Evolutionary conservation across 305 asterid species (phyloP), one percentile per base, ranked within the genome.

Genomic region (Petunia hybrid): DNA sequence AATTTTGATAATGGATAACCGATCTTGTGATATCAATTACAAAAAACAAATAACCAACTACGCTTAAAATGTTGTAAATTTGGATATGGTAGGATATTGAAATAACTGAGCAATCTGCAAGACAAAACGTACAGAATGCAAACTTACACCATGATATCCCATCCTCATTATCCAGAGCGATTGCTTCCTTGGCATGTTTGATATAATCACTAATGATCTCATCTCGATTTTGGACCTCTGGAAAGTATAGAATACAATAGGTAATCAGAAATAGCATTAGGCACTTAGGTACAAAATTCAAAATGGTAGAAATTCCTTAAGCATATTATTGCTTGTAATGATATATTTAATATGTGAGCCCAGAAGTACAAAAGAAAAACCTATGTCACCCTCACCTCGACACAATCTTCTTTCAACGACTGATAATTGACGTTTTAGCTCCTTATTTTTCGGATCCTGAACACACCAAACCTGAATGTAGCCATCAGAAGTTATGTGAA

Each of bases 91-190:
- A 55, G 31, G 57, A 55, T 22, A 55, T 6, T 55, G 59, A 53
- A 12, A 53, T 53, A 53, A 12, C 1, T 46, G n/a, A 13, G 62
- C 35, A 56, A 56, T 56, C n/a, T 56, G 62, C 35, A 56, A 4
- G 62, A 13, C 14, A 59, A 59, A 4, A 59, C 5, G 3, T 59
- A 59, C 10, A 59, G 16, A 59, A 59, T 59, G 8, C 36, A 59
- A 3, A 5, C 64, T 88, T 82, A 93, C 99, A 95, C 99, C 97
- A 95, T 69, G 97, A 93, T 79, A 87, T 87, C 80, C 99, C 99
- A 86, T 95, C 98, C 89, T 87, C 86, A 82, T 93, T 95, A 85
- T 95, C 97, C 43, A 93, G 89, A 82, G 95, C 48, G 56, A 92
- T 83, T 73, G 98, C 97, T 86, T 93, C 95, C 83, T 90, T 95